A percentile compares a stretch with the other conserved stretches of the same genome.
Evolutionary conservation across 148 eudicot species (phyloP).

Genomic region (Tetragonia tetragonoides): DNA sequence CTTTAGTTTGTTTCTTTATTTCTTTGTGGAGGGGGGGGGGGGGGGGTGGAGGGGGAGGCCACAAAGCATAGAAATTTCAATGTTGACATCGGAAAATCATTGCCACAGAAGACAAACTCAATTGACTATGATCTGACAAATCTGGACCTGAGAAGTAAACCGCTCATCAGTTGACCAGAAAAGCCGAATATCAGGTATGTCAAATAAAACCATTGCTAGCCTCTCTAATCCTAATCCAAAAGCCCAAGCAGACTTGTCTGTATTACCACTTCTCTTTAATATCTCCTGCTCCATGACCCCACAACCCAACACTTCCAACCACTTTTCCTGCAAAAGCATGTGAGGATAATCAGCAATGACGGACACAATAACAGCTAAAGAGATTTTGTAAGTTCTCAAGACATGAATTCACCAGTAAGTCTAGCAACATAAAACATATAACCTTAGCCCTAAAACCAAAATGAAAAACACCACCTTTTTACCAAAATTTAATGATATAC

Average conservation of each 20-base stretch:
- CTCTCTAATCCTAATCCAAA: slow-evolving; percentile 98
- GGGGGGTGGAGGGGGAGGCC: background rate
- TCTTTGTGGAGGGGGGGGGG: background rate
- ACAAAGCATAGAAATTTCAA: background rate
- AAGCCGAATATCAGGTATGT: slow-evolving; percentile 93
- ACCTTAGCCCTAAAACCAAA: background rate
- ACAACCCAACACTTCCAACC: slow-evolving; percentile 98
- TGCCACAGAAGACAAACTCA: background rate
- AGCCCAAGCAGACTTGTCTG: slow-evolving; percentile 89
- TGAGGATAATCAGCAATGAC: background rate
- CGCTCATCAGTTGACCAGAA: slow-evolving; percentile 90
- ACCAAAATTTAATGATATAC: background rate
- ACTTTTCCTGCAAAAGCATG: slow-evolving; percentile 62
- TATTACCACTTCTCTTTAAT: slow-evolving; percentile 67
- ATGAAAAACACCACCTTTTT: no score
- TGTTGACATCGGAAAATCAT: background rate
- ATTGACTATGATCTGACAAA: background rate
- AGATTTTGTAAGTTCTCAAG: background rate
- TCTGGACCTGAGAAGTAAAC: slow-evolving; percentile 77
- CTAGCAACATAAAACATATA: background rate
- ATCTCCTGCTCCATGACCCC: slow-evolving; percentile 97
- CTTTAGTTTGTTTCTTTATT: no score
- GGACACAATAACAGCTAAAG: background rate
- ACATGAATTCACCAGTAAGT: background rate
- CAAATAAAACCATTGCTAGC: slow-evolving; percentile 94